Conservation (phyloP, 225 moss, liverwort and hornwort species). For the Anthoceros angustus region DNA sequence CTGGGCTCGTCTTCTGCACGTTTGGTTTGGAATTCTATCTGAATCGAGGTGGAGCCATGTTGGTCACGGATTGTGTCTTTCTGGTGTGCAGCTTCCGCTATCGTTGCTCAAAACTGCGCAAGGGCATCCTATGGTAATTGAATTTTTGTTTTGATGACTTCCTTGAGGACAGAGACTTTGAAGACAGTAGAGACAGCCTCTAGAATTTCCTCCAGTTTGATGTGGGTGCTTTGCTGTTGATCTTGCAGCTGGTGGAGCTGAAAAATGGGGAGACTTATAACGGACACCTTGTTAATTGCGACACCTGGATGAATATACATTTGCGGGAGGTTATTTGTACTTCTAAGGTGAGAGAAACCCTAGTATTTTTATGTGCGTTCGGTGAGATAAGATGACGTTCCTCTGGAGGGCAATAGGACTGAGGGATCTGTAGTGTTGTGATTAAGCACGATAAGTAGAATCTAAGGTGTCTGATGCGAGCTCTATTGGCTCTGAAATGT, state of each 20-base stretch:
- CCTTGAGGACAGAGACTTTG: neutral
- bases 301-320: slow-evolving; percentile 98
- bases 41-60: no score
- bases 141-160: neutral
- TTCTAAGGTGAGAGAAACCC: slow-evolving; percentile 46
- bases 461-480: slow-evolving; percentile 7
- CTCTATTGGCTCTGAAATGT: slow-evolving; percentile 20
- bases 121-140: slow-evolving; percentile 78
- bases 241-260: slow-evolving; percentile 68
- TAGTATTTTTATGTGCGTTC: neutral
- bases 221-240: no score
- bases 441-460: no score
- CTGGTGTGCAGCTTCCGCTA: slow-evolving; percentile 53
- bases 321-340: slow-evolving; percentile 98
- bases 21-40: no score
- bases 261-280: slow-evolving; percentile 97
- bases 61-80: no score
- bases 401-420: no score
- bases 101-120: slow-evolving; percentile 91
- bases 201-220: no score
- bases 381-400: neutral
- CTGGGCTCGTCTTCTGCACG: no score
- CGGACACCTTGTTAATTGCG: slow-evolving; percentile 82
- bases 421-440: no score
- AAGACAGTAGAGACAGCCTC: no score